Conservation (phyloP, 2,329 filamentous ascomycete species). For the Colletotrichum tanaceti region DNA sequence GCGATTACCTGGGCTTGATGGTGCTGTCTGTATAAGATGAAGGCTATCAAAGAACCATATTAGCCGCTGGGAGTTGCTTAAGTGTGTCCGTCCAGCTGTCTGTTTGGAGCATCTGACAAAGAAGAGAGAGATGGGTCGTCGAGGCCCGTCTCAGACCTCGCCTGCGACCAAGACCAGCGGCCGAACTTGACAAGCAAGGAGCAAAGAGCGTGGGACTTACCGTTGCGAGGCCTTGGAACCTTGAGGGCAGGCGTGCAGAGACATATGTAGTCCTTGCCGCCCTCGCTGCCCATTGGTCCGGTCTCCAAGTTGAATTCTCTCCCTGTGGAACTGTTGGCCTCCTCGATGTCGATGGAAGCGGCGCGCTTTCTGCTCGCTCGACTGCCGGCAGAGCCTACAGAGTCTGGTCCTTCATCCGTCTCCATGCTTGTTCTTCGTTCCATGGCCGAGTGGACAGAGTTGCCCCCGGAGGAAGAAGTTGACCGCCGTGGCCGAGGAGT, state of each 20-base stretch:
- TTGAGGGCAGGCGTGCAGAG: conserved; percentile 68
- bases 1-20: conserved; percentile 85
- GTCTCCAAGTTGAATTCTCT: conserved; percentile 52
- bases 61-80: conserved; percentile 41
- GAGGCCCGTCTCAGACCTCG: conserved; percentile 23
- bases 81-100: conserved; percentile 30
- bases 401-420: conserved; percentile 31
- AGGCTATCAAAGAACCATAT: conserved; percentile 70
- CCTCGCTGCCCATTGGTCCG: conserved; percentile 45
- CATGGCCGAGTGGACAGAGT: conserved; percentile 40
- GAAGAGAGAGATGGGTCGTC: conserved; percentile 10
- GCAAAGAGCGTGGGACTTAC: conserved; percentile 54
- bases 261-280: conserved; percentile 59
- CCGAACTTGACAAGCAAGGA: conserved; percentile 33
- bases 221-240: conserved; percentile 69
- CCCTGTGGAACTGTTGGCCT: conserved; percentile 54
- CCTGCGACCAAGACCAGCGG: conserved; percentile 22
- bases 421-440: conserved; percentile 42
- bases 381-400: conserved; percentile 33
- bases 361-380: conserved; percentile 55
- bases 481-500: conserved; percentile 38
- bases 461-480: conserved; percentile 40
- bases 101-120: conserved; percentile 35
- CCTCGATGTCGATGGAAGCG: conserved; percentile 58
- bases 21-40: conserved; percentile 96